These are phyloP conservation scores for Sphagnum fallax DNA, from an alignment of 228 moss, liverwort and hornwort species.

Conservation along the genomic window DNA sequence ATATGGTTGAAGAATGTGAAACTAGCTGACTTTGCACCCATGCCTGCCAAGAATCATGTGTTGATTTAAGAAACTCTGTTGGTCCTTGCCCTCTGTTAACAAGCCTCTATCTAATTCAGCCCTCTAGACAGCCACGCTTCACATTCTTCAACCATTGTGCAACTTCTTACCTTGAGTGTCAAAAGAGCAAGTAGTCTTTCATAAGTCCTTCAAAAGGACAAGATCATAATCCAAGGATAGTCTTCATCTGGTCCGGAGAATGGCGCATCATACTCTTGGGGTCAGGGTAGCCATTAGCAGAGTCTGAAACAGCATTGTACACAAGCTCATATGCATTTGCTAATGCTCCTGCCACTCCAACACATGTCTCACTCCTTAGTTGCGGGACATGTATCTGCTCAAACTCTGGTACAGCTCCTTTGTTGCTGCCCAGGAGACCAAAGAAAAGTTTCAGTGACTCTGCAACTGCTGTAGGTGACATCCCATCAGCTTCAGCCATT, in stretches of 20 bases:
- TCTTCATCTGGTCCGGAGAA: constrained; percentile 89
- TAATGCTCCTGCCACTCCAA: constrained; percentile 73
- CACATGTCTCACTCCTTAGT: constrained; percentile 86
- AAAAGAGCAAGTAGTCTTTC: too few species aligned
- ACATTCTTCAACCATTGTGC: too few species aligned
- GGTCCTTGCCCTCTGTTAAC: too few species aligned
- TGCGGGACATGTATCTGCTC: constrained; percentile 91
- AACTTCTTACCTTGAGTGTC: too few species aligned
- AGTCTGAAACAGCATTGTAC: constrained; percentile 71
- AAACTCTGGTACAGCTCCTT: constrained; percentile 88
- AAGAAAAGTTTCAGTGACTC: constrained; percentile 78
- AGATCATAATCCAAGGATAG: constrained; percentile 78
- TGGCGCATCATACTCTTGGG: constrained; percentile 85
- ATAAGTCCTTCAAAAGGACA: too few species aligned
- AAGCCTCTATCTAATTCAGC: too few species aligned
- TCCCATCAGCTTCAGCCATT: constrained; percentile 71
- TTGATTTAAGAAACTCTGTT: too few species aligned
- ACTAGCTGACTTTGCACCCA: too few species aligned
- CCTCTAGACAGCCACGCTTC: too few species aligned
- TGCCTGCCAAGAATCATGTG: too few species aligned
- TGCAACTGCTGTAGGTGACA: constrained; percentile 70
- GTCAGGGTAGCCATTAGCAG: constrained; percentile 75
- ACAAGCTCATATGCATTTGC: constrained; percentile 83
- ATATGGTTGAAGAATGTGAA: too few species aligned
- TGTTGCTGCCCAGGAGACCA: constrained; percentile 70